Conservation (phyloP, 306 rosid genomes). For the Glycine latifolia region DNA sequence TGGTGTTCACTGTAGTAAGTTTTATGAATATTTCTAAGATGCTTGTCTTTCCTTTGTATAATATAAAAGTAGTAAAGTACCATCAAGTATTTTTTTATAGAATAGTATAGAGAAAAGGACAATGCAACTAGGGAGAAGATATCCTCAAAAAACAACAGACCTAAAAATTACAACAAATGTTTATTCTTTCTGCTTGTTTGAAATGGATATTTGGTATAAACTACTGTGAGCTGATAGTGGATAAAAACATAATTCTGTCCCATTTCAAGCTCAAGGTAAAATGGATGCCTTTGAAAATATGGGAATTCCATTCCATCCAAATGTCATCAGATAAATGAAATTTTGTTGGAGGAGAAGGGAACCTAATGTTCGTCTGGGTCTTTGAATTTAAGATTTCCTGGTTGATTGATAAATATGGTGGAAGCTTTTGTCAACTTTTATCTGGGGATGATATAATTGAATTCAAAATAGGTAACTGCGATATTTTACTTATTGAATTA, state of each 20-base stretch:
- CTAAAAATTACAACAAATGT: background rate
- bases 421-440: background rate
- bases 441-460: background rate
- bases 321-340: background rate
- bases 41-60: constrained; percentile 4
- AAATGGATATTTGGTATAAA: constrained; percentile 18
- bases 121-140: background rate
- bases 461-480: background rate
- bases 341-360: background rate
- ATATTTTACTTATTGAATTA: background rate
- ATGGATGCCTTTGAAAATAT: constrained; percentile 3
- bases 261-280: background rate
- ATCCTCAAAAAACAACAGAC: background rate
- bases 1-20: background rate
- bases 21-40: background rate
- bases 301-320: constrained; percentile 1
- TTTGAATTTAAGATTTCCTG: background rate
- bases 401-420: background rate
- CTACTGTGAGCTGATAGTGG: constrained; percentile 3
- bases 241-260: background rate
- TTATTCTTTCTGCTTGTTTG: background rate
- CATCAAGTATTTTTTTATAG: background rate
- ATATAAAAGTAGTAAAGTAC: background rate
- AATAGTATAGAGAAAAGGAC: background rate
- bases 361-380: background rate